A percentile compares a stretch with the other conserved stretches of the same genome.
Evolutionary conservation across 805 yeast genomes (phyloP).

Genomic region (Metschnikowia matae): DNA sequence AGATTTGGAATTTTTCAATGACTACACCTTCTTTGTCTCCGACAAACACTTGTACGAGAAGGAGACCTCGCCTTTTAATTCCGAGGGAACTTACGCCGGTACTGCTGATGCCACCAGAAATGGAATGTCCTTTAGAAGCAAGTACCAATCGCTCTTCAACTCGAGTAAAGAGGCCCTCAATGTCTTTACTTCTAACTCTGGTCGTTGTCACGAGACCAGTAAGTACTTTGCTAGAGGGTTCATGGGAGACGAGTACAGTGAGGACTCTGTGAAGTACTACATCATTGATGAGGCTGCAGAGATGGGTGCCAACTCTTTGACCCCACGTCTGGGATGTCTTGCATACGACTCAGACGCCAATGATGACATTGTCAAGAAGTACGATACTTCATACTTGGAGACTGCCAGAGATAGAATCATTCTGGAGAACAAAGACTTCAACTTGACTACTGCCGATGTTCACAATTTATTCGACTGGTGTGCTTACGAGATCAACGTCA

Average conservation of each 20-base stretch:
- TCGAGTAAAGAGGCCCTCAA: slow-evolving; percentile 32
- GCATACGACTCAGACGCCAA: slow-evolving; percentile 33
- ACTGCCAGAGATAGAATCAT: slow-evolving; percentile 57
- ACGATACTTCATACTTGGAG: slow-evolving; percentile 42
- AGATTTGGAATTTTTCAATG: slow-evolving; percentile 50
- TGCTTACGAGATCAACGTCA: slow-evolving; percentile 70
- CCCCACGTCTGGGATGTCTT: slow-evolving; percentile 47
- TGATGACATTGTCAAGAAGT: slow-evolving; percentile 21
- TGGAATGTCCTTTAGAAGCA: slow-evolving; percentile 46
- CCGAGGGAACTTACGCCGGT: slow-evolving; percentile 49
- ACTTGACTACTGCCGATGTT: slow-evolving; percentile 52
- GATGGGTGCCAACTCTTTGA: slow-evolving; percentile 57
- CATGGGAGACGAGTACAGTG: slow-evolving; percentile 39
- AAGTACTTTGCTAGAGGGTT: slow-evolving; percentile 57
- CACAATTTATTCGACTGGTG: slow-evolving; percentile 55
- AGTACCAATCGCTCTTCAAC: slow-evolving; percentile 46
- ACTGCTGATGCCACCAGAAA: slow-evolving; percentile 43
- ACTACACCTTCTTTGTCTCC: slow-evolving; percentile 47
- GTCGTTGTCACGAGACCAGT: slow-evolving; percentile 55
- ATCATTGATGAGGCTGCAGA: slow-evolving; percentile 44
- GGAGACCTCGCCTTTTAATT: slow-evolving; percentile 47
- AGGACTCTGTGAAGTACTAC: slow-evolving; percentile 30
- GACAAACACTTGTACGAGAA: slow-evolving; percentile 39
- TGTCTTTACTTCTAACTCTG: slow-evolving; percentile 52
- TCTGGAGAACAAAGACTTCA: slow-evolving; percentile 48